Evolutionary conservation across 2,329 filamentous ascomycete species (phyloP).

Genomic region (Proliferodiscus dingleyae): DNA sequence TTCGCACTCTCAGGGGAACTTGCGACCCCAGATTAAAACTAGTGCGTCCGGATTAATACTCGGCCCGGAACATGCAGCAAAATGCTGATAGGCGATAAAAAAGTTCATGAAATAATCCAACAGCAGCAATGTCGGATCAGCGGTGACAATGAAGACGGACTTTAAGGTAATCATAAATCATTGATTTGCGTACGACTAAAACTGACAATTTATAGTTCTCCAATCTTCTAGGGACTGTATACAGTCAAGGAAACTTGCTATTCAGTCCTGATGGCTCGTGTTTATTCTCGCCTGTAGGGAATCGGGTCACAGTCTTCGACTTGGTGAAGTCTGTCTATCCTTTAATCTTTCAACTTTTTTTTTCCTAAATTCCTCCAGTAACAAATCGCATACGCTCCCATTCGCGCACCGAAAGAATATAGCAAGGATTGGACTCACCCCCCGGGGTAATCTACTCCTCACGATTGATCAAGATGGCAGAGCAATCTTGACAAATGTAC

Average conservation of each 20-base stretch:
- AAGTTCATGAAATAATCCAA: slow-evolving; percentile 13
- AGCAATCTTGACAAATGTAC: slow-evolving; percentile 88
- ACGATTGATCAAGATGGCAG: slow-evolving; percentile 92
- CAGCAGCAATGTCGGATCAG: slow-evolving; percentile 21
- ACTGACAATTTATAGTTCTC: slow-evolving; percentile 67
- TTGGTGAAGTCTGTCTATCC: slow-evolving; percentile 70
- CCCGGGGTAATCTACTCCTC: slow-evolving; percentile 85
- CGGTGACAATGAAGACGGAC: slow-evolving; percentile 87
- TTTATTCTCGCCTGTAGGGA: slow-evolving; percentile 93
- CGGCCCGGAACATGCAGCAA: slow-evolving; percentile 4
- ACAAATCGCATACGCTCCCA: slow-evolving; percentile 80
- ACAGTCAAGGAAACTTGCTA: slow-evolving; percentile 94
- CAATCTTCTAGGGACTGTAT: slow-evolving; percentile 96
- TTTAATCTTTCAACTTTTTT: slow-evolving; percentile 2
- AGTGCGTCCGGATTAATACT: slow-evolving; percentile 6
- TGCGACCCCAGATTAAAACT: background rate
- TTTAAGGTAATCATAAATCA: slow-evolving; percentile 66
- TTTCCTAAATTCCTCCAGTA: slow-evolving; percentile 44
- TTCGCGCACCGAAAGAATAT: slow-evolving; percentile 96
- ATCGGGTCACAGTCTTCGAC: slow-evolving; percentile 93
- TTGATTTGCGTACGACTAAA: background rate
- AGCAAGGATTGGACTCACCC: slow-evolving; percentile 78
- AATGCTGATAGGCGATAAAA: slow-evolving; percentile 11
- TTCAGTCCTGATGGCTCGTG: slow-evolving; percentile 96
- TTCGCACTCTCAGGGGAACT: slow-evolving; percentile 5